Evolutionary conservation across 192 early-diverging fungal genomes (phyloP).

Genomic region (Backusella liffmaniae): DNA sequence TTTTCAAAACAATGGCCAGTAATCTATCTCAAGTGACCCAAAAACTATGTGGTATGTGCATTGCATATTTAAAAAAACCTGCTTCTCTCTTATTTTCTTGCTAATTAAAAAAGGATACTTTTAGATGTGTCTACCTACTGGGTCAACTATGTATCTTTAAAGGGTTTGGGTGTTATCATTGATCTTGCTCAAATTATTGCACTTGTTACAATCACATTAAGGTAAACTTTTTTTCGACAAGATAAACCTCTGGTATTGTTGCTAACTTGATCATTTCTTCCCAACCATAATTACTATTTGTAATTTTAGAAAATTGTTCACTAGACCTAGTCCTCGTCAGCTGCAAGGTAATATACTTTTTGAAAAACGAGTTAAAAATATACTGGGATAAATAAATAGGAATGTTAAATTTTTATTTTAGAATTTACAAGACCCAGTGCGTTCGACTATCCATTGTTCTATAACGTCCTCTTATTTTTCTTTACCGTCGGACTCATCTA

Average conservation of each 20-base stretch:
- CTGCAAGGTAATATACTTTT: constrained; percentile 39
- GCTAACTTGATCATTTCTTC: not conserved
- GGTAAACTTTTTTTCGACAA: not conserved
- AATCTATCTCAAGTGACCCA: constrained; percentile 22
- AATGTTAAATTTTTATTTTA: not conserved
- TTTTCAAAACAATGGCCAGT: constrained; percentile 12
- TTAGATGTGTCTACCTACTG: constrained; percentile 63
- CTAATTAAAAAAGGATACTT: constrained; percentile 1
- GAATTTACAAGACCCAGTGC: constrained; percentile 63
- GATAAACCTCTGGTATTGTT: not conserved
- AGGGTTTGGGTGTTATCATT: constrained; percentile 60
- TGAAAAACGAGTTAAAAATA: not conserved
- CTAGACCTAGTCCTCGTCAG: constrained; percentile 66
- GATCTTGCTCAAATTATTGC: constrained; percentile 69
- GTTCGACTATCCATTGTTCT: constrained; percentile 70
- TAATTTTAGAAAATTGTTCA: constrained; percentile 50
- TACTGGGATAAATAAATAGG: not conserved
- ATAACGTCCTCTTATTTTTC: constrained; percentile 67
- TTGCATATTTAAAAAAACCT: not conserved
- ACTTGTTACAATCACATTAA: constrained; percentile 44
- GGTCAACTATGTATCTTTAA: constrained; percentile 72
- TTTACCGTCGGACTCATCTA: constrained; percentile 73
- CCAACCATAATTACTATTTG: constrained; percentile 15
- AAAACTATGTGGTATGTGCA: constrained; percentile 19
- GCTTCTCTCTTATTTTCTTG: not conserved